phyloP scores from a whole-genome alignment of 2,329 filamentous ascomycete genomes.

The Chaetomium olivaceum region DNA sequence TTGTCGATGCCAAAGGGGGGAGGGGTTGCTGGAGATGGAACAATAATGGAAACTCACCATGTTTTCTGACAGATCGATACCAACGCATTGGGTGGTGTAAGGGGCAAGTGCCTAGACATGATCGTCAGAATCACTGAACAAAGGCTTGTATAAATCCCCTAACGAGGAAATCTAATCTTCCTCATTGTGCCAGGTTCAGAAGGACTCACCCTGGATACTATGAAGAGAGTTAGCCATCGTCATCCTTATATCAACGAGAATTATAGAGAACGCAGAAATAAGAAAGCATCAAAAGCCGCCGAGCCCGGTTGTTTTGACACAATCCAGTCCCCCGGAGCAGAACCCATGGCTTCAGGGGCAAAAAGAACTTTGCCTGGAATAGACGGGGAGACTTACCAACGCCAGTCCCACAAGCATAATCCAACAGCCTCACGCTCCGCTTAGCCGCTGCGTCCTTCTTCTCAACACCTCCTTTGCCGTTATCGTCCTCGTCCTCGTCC shows the following conservation, averaged over 20 bases:
- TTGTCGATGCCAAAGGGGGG: not conserved
- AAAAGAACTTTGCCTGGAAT: not conserved
- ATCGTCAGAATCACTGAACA: not conserved
- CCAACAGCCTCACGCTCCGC: slow-evolving; percentile 57
- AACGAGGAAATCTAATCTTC: too few species aligned
- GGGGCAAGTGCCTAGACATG: slow-evolving; percentile 56
- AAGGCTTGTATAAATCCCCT: not conserved
- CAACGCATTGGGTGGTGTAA: slow-evolving; percentile 62
- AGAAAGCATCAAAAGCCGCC: too few species aligned
- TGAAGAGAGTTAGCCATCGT: not conserved
- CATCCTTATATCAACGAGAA: not conserved
- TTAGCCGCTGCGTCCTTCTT: slow-evolving; percentile 23
- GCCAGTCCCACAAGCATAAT: slow-evolving; percentile 69
- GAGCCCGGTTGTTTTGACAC: not conserved
- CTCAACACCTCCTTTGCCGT: slow-evolving; percentile 35
- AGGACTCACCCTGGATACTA: slow-evolving; percentile 5
- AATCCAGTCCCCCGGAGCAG: not conserved
- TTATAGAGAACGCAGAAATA: too few species aligned
- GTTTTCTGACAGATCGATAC: slow-evolving; percentile 68
- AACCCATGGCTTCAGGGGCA: too few species aligned
- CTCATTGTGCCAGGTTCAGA: not conserved
- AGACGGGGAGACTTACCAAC: slow-evolving; percentile 28
- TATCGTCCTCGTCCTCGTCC: slow-evolving; percentile 41
- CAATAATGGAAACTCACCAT: slow-evolving; percentile 50
- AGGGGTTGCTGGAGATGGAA: not conserved